These are phyloP conservation scores for Myxozyma geophila DNA, from an alignment of 805 yeast genomes.

Conservation along the genomic window DNA sequence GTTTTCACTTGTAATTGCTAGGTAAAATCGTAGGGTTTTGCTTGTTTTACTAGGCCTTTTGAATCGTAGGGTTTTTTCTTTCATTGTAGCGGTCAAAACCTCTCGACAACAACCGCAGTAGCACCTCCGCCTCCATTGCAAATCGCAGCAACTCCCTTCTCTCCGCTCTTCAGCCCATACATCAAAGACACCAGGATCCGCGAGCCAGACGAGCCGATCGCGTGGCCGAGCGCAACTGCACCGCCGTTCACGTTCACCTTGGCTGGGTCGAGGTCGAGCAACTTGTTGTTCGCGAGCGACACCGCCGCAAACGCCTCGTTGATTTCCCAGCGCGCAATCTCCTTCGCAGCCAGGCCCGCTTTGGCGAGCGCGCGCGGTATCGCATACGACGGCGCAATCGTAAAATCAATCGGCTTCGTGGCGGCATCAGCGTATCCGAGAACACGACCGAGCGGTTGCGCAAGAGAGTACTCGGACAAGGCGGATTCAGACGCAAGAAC, in stretches of 20 bases:
- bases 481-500: slow-evolving; percentile 71
- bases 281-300: slow-evolving; percentile 79
- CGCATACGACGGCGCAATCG: slow-evolving; percentile 91
- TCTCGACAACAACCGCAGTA: slow-evolving; percentile 66
- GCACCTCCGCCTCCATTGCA: slow-evolving; percentile 99
- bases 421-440: slow-evolving; percentile 97
- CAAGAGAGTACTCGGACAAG: slow-evolving; percentile 52
- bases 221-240: slow-evolving; percentile 94
- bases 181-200: slow-evolving; percentile 69
- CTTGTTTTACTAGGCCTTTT: too few species aligned
- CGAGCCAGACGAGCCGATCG: slow-evolving; percentile 94
- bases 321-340: slow-evolving; percentile 84
- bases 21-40: too few species aligned
- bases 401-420: slow-evolving; percentile 86
- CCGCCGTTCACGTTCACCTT: slow-evolving; percentile 92
- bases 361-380: slow-evolving; percentile 88
- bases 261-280: slow-evolving; percentile 63
- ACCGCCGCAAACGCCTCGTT: slow-evolving; percentile 96
- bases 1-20: too few species aligned
- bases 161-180: slow-evolving; percentile 61
- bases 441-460: slow-evolving; percentile 70
- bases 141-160: slow-evolving; percentile 88
- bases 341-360: slow-evolving; percentile 65
- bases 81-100: too few species aligned
- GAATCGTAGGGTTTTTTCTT: too few species aligned